A percentile compares a stretch with the other conserved stretches of the same genome.
Conservation (phyloP, 371 early-diverging fungal species). For the Rhizopus microsporus region DNA sequence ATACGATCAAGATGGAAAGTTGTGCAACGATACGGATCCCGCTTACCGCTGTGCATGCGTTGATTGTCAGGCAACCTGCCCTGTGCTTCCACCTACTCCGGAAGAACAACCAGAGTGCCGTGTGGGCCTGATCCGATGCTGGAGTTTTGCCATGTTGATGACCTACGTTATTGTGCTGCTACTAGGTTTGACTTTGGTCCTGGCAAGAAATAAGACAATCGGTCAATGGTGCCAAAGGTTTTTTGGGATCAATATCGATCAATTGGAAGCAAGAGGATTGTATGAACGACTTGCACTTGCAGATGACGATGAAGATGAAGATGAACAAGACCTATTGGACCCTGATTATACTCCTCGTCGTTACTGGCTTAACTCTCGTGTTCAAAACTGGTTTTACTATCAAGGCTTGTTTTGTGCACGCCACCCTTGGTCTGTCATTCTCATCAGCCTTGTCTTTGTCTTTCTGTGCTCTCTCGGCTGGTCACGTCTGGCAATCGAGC, state of each 20-base stretch:
- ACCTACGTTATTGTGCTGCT: slow-evolving; percentile 49
- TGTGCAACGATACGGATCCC: slow-evolving; percentile 63
- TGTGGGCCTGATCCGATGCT: slow-evolving; percentile 56
- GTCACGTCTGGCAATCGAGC: slow-evolving; percentile 59
- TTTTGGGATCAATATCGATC: slow-evolving; percentile 23
- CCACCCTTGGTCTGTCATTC: slow-evolving; percentile 60
- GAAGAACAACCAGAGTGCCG: slow-evolving; percentile 54
- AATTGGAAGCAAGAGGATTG: slow-evolving; percentile 36
- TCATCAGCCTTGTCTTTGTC: slow-evolving; percentile 47
- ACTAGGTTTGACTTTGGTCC: slow-evolving; percentile 24
- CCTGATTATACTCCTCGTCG: slow-evolving; percentile 61
- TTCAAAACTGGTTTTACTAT: slow-evolving; percentile 70
- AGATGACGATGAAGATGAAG: slow-evolving; percentile 41
- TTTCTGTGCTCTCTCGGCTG: slow-evolving; percentile 60
- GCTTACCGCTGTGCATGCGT: slow-evolving; percentile 72
- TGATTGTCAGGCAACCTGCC: slow-evolving; percentile 68
- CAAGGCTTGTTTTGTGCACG: slow-evolving; percentile 67
- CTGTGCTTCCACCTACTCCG: slow-evolving; percentile 54
- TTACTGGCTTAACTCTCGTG: slow-evolving; percentile 59
- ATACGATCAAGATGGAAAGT: slow-evolving; percentile 46
- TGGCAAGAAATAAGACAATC: slow-evolving; percentile 23
- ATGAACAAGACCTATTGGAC: slow-evolving; percentile 48
- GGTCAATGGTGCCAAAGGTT: slow-evolving; percentile 19
- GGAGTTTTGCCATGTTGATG: slow-evolving; percentile 59
- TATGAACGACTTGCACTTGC: slow-evolving; percentile 57